A percentile compares a stretch with the other conserved stretches of the same genome.
Evolutionary conservation across 768 basidiomycete genomes (phyloP).

Genomic region (Crassisporium funariophilum): DNA sequence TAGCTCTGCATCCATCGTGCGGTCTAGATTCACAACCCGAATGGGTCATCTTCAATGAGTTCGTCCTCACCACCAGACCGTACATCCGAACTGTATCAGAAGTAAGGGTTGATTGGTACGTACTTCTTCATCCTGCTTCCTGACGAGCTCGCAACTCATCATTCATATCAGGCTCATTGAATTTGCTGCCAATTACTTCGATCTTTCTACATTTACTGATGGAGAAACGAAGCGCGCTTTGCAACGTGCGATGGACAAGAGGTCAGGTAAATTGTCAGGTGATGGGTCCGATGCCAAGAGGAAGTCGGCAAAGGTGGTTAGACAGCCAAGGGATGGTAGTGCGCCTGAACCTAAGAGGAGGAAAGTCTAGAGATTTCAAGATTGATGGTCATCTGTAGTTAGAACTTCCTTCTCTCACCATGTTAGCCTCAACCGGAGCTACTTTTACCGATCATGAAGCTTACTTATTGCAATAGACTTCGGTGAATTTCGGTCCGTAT

Average conservation of each 20-base stretch:
- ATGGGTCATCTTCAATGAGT: slow-evolving; percentile 94
- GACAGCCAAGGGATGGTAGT: not conserved
- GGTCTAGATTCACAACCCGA: slow-evolving; percentile 87
- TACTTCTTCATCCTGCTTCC: slow-evolving; percentile 1
- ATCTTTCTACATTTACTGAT: slow-evolving; percentile 61
- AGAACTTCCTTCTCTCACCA: too few relatives aligned
- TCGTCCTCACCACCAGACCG: slow-evolving; percentile 84
- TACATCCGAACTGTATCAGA: slow-evolving; percentile 94
- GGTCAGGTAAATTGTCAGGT: slow-evolving; percentile 44
- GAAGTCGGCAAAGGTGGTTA: slow-evolving; percentile 6
- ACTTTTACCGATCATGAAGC: too few relatives aligned
- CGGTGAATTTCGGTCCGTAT: too few relatives aligned
- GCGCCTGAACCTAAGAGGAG: too few relatives aligned
- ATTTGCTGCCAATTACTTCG: slow-evolving; percentile 61
- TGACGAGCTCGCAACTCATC: slow-evolving; percentile 4
- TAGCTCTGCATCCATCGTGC: slow-evolving; percentile 82
- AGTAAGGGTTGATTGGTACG: slow-evolving; percentile 82
- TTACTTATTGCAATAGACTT: too few relatives aligned
- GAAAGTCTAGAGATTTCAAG: too few relatives aligned
- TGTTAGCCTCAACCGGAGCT: too few relatives aligned
- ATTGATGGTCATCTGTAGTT: too few relatives aligned
- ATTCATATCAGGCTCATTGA: slow-evolving; percentile 38
- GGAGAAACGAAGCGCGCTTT: slow-evolving; percentile 73
- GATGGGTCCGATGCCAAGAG: slow-evolving; percentile 21
- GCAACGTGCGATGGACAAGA: slow-evolving; percentile 56